phyloP scores from a whole-genome alignment of 495 filamentous ascomycete species.

The Penicillium verhagenii region DNA sequence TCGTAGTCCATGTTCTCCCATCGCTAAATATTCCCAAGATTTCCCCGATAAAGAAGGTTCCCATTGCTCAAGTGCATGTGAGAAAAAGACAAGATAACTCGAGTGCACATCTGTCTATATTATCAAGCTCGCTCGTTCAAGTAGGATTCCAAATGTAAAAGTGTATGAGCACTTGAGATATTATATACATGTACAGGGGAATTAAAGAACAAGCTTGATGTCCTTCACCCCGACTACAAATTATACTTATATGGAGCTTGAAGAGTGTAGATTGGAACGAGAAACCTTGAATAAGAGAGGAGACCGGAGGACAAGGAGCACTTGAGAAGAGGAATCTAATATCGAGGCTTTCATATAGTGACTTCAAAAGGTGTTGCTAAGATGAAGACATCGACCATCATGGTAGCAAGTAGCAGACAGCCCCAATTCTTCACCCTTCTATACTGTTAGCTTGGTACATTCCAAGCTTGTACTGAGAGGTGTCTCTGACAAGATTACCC shows the following conservation, averaged over 20 bases:
- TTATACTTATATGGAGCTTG: background rate
- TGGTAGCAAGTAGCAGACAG: background rate
- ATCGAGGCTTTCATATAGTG: background rate
- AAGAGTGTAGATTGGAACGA: background rate
- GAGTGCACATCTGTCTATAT: background rate
- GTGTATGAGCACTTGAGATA: background rate
- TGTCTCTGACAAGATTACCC: background rate
- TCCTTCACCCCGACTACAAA: background rate
- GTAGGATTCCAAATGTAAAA: background rate
- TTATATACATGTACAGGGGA: background rate
- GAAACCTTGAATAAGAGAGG: background rate
- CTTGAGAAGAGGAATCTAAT: background rate
- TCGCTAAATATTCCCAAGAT: background rate
- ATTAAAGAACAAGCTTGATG: background rate
- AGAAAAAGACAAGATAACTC: background rate
- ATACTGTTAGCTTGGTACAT: background rate
- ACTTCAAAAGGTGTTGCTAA: background rate
- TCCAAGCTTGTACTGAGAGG: background rate
- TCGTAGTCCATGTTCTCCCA: background rate
- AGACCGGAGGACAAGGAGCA: background rate
- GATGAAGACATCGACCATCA: background rate
- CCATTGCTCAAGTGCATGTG: background rate
- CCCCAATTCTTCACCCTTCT: background rate
- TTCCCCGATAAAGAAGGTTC: background rate
- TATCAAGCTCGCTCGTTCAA: background rate